A percentile compares a stretch with the other conserved stretches of the same genome.
phyloP scores from a whole-genome alignment of 768 basidiomycete species.

The Lactifluus volemus region DNA sequence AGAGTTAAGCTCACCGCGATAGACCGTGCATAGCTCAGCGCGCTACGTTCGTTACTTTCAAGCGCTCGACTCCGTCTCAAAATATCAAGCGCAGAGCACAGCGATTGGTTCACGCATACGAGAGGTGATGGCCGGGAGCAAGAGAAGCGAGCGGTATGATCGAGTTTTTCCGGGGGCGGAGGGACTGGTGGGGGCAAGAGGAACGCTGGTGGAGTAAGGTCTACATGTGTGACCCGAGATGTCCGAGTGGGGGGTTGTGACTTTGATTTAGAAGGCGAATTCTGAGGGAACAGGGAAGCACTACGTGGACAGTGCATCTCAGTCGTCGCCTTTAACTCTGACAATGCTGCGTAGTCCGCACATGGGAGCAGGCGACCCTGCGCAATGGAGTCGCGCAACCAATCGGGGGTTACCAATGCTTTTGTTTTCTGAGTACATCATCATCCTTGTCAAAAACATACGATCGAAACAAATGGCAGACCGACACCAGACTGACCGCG shows the following conservation, averaged over 20 bases:
- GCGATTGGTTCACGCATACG: constrained; percentile 56
- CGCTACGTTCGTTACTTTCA: constrained; percentile 60
- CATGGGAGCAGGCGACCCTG: constrained; percentile 40
- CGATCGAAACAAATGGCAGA: not conserved
- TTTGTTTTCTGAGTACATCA: constrained; percentile 44
- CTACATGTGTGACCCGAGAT: not conserved
- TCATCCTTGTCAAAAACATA: not conserved
- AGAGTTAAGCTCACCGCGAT: constrained; percentile 41
- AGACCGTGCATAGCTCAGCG: constrained; percentile 63
- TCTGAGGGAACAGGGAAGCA: constrained; percentile 12
- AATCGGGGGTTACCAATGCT: constrained; percentile 59
- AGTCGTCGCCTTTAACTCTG: constrained; percentile 41
- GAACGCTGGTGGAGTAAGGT: constrained; percentile 15
- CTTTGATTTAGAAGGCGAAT: not conserved
- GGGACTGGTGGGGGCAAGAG: constrained; percentile 20
- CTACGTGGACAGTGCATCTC: constrained; percentile 34
- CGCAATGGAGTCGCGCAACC: constrained; percentile 54
- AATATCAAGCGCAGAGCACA: constrained; percentile 49
- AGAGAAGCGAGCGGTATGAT: constrained; percentile 38
- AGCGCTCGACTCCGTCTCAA: constrained; percentile 50
- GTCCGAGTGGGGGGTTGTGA: not conserved
- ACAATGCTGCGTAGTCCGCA: constrained; percentile 47
- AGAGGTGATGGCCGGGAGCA: constrained; percentile 60
- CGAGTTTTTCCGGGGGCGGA: constrained; percentile 22
- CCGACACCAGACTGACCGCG: constrained; percentile 41